These are phyloP conservation scores for Globisporangium radiosum DNA, from an alignment of 352 stramenopile genomes.

Conservation along the genomic window DNA sequence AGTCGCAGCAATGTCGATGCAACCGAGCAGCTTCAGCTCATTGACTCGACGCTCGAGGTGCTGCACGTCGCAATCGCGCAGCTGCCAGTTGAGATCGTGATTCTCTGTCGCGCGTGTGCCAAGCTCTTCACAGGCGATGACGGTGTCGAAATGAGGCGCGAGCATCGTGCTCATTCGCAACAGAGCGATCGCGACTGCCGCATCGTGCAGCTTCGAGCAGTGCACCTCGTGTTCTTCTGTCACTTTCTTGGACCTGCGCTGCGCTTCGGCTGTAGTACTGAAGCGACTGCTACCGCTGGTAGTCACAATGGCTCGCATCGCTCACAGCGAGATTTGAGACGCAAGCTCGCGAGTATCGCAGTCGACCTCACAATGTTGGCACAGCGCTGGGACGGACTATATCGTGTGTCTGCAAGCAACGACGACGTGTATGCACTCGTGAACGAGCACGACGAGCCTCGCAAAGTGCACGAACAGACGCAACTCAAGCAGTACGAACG, in stretches of 20 bases:
- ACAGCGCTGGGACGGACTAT: background rate
- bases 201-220: constrained; percentile 10
- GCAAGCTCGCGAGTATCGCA: too few species aligned
- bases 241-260: constrained; percentile 56
- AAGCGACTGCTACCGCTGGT: background rate
- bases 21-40: too few species aligned
- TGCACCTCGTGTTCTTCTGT: constrained; percentile 76
- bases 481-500: constrained; percentile 9
- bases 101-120: constrained; percentile 37
- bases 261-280: constrained; percentile 11
- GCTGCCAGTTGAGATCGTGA: constrained; percentile 42
- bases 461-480: background rate
- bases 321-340: too few species aligned
- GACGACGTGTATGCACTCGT: constrained; percentile 1
- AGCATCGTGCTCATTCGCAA: background rate
- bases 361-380: constrained; percentile 6
- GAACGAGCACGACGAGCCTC: background rate
- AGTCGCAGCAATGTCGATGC: constrained; percentile 3
- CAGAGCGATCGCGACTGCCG: background rate
- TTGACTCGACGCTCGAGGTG: constrained; percentile 14
- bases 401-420: background rate
- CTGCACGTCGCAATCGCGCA: constrained; percentile 17
- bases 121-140: constrained; percentile 16
- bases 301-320: too few species aligned
- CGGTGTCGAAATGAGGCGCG: background rate